Evolutionary conservation across 2,329 filamentous ascomycete genomes (phyloP), one percentile per base, ranked within the genome.

Genomic region (Pseudocercospora pini-densiflorae): DNA sequence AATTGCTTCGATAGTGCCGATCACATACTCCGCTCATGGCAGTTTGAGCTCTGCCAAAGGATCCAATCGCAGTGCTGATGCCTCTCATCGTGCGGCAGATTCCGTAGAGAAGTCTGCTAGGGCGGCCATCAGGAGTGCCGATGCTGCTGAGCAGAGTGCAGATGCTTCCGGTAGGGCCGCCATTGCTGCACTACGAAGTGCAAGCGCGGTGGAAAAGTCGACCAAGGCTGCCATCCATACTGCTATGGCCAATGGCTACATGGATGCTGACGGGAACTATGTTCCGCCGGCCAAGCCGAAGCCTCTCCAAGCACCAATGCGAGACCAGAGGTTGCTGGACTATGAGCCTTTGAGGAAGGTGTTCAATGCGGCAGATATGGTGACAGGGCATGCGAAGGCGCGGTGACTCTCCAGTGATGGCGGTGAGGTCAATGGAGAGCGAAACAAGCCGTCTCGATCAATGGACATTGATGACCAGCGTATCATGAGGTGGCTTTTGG

Each of bases 181-280:
- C 4, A 49, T 65, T n/a, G 67, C 67, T 27, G 66, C 64, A 6
- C 61, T 53, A 23, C 61, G 68, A 31, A 68, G 65, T 55, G 68
- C 63, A 14, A 62, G 63, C 23, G 65, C 62, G 21, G 66, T 64
- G 19, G 69, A 68, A 21, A 51, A 58, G 33, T 66, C 64, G 2
- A 62, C 68, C 10, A 61, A 61, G 24, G 68, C 68, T 7, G 66
- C 68, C 6, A 54, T 67, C 16, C 68, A 69, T 29, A 71, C 70
- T 21, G 70, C 70, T 3, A 67, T 70, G 6, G 70, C 70, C 16
- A 67, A 62, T 14, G 70, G 70, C 31, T 65, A 72, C 49, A 63
- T 66, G 58, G 70, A 72, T 45, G 68, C 68, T 51, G 61, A 60
- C 24, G 70, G 70, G 12, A 59, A 67, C n/a, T 72, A 70, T 57